phyloP scores from a whole-genome alignment of 2,329 filamentous ascomycete genomes.

The Cladophialophora exuberans region DNA sequence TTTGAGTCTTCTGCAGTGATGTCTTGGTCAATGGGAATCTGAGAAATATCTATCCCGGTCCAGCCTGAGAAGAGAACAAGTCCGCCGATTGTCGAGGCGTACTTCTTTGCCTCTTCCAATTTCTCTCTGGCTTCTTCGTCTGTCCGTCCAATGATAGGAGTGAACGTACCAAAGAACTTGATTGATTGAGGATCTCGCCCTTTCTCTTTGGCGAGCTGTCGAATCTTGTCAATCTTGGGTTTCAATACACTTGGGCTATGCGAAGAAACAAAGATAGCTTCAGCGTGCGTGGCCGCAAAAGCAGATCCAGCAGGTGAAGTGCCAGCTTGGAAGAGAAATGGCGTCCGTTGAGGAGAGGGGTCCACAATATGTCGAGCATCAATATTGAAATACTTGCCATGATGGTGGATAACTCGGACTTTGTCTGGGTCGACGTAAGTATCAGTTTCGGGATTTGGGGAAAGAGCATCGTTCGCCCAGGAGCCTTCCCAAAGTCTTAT shows the following conservation, averaged over 20 bases:
- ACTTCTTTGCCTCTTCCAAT: conserved; percentile 54
- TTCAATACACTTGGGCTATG: conserved; percentile 55
- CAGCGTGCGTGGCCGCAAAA: conserved; percentile 62
- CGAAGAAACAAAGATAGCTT: conserved; percentile 63
- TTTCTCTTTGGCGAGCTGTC: conserved; percentile 52
- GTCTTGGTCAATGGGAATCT: conserved; percentile 61
- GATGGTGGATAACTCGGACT: conserved; percentile 63
- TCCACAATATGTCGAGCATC: conserved; percentile 54
- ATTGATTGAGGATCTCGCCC: conserved; percentile 61
- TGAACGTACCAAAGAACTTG: conserved; percentile 60
- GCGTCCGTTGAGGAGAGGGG: conserved; percentile 61
- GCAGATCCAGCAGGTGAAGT: conserved; percentile 60
- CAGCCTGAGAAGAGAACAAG: conserved; percentile 61
- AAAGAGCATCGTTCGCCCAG: conserved; percentile 62
- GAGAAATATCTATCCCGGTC: conserved; percentile 64
- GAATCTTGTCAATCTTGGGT: conserved; percentile 58
- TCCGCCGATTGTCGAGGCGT: conserved; percentile 58
- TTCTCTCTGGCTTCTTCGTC: conserved; percentile 60
- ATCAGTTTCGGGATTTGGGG: conserved; percentile 57
- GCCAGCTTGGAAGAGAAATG: conserved; percentile 63
- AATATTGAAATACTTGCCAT: conserved; percentile 56
- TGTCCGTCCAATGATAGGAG: conserved; percentile 54
- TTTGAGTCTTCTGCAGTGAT: conserved; percentile 59
- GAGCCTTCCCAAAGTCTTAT: conserved; percentile 58
- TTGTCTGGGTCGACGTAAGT: conserved; percentile 62